phyloP scores from a whole-genome alignment of 2,329 filamentous ascomycete genomes.

The Parastagonospora nodorum region DNA sequence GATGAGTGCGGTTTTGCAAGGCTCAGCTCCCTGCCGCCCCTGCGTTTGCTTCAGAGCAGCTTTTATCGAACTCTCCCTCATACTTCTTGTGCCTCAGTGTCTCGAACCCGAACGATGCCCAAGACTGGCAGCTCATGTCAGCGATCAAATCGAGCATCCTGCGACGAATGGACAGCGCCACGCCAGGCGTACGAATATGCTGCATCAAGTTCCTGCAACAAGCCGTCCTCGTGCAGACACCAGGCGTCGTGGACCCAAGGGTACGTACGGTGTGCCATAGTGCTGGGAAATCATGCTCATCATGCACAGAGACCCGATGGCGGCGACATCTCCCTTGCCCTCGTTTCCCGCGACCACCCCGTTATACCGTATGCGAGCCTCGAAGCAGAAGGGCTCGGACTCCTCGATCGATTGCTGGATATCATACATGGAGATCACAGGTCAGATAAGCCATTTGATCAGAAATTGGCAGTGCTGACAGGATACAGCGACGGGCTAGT shows the following conservation, averaged over 20 bases:
- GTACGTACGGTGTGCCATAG: constrained; percentile 57
- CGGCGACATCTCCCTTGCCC: constrained; percentile 82
- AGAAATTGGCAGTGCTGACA: constrained; percentile 29
- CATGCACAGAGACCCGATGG: constrained; percentile 68
- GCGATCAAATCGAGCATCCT: constrained; percentile 89
- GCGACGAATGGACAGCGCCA: constrained; percentile 81
- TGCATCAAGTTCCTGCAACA: constrained; percentile 98
- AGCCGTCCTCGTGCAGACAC: constrained; percentile 88
- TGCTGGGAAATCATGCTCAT: constrained; percentile 25
- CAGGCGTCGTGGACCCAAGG: constrained; percentile 81
- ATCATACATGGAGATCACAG: constrained; percentile 85
- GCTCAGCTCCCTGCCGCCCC: constrained; percentile 16
- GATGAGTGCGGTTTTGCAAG: constrained; percentile 18
- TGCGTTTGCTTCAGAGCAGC: constrained; percentile 19
- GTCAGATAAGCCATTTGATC: constrained; percentile 56
- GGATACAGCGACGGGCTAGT: constrained; percentile 76
- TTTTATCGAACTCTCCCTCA: constrained; percentile 35
- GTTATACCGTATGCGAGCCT: constrained; percentile 78
- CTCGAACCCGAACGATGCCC: constrained; percentile 78
- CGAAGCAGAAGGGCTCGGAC: constrained; percentile 89
- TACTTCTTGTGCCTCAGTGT: constrained; percentile 64
- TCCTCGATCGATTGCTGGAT: constrained; percentile 84
- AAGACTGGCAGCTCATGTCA: constrained; percentile 86
- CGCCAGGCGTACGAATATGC: constrained; percentile 80
- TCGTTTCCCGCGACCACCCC: constrained; percentile 82